These are phyloP conservation scores for Coprinopsis strossmayeri DNA, from an alignment of 768 basidiomycete genomes.

Conservation along the genomic window DNA sequence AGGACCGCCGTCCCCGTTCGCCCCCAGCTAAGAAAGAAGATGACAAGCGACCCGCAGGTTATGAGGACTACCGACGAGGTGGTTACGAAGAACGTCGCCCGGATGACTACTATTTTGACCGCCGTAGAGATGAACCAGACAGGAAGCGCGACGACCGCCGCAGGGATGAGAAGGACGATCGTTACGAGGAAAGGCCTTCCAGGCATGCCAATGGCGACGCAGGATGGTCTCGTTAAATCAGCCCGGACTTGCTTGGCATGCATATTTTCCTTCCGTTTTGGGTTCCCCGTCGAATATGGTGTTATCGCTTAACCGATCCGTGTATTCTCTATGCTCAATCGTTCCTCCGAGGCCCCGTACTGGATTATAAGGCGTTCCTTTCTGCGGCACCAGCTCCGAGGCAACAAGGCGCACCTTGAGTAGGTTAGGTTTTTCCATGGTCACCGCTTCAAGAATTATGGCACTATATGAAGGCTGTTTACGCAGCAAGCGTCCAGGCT, in stretches of 20 bases:
- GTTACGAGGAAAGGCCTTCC: slow-evolving; percentile 68
- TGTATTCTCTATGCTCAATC: slow-evolving; percentile 45
- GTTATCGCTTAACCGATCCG: slow-evolving; percentile 49
- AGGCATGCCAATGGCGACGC: slow-evolving; percentile 75
- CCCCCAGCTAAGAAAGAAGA: slow-evolving; percentile 73
- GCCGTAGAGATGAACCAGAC: slow-evolving; percentile 74
- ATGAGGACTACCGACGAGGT: slow-evolving; percentile 85
- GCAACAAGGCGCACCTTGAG: neutral
- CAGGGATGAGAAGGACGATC: slow-evolving; percentile 81
- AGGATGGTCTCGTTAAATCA: slow-evolving; percentile 62
- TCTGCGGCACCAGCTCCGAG: neutral
- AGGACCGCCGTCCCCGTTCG: slow-evolving; percentile 79
- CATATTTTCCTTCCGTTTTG: slow-evolving; percentile 39
- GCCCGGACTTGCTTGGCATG: slow-evolving; percentile 27
- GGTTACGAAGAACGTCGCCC: slow-evolving; percentile 78
- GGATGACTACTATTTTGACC: slow-evolving; percentile 84
- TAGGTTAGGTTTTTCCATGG: neutral
- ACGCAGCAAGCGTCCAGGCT: too few species aligned
- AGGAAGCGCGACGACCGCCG: slow-evolving; percentile 69
- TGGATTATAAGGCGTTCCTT: slow-evolving; percentile 4
- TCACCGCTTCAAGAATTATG: too few species aligned
- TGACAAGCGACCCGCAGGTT: slow-evolving; percentile 86
- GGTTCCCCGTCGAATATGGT: slow-evolving; percentile 40
- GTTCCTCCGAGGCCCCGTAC: slow-evolving; percentile 24
- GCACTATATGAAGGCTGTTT: too few species aligned